Evolutionary conservation across 2,329 filamentous ascomycete genomes (phyloP).

Genomic region (Trichoderma sp.): DNA sequence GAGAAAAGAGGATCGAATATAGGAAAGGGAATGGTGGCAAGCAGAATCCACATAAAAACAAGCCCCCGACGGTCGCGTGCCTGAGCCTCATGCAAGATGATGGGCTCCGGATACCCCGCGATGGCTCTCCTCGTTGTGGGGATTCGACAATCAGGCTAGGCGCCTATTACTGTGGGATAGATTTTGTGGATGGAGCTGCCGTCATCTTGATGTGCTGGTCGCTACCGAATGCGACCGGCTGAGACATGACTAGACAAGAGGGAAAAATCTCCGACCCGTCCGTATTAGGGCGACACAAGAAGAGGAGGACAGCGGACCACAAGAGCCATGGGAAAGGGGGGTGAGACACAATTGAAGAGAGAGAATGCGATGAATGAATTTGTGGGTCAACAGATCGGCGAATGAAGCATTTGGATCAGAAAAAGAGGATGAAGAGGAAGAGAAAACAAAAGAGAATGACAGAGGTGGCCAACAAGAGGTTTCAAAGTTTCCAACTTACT

Average conservation of each 20-base stretch:
- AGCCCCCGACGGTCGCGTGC: neutral
- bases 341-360: neutral
- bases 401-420: slow-evolving; percentile 14
- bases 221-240: neutral
- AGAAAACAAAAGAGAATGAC: neutral
- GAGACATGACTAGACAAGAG: slow-evolving; percentile 12
- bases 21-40: slow-evolving; percentile 13
- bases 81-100: slow-evolving; percentile 13
- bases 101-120: slow-evolving; percentile 14
- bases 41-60: slow-evolving; percentile 9
- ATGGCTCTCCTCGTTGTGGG: slow-evolving; percentile 3
- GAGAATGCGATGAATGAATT: neutral
- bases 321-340: neutral
- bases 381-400: neutral
- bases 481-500: slow-evolving; percentile 18
- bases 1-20: neutral
- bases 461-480: neutral
- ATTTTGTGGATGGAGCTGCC: slow-evolving; percentile 10
- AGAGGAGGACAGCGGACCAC: neutral
- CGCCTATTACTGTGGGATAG: neutral
- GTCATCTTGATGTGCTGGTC: neutral
- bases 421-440: neutral
- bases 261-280: slow-evolving; percentile 15
- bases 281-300: slow-evolving; percentile 7
- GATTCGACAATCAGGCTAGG: slow-evolving; percentile 1